A percentile compares a stretch with the other conserved stretches of the same genome.
These are phyloP conservation scores for Plasmodium gallinaceum DNA, from an alignment of 169 alveolate species.

Conservation along the genomic window DNA sequence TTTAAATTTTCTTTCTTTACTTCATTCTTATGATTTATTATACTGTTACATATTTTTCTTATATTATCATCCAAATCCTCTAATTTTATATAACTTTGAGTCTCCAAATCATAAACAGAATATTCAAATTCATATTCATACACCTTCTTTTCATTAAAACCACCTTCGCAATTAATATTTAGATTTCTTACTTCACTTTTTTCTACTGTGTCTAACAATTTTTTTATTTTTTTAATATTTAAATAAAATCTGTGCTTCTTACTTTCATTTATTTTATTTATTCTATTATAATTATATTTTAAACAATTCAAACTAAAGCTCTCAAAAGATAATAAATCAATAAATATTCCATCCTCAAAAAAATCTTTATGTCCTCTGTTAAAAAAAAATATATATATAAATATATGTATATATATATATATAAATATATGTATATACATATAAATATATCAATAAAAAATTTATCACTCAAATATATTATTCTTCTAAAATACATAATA, in stretches of 20 bases:
- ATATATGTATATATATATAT: neutral
- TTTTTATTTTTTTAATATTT: slow-evolving; percentile 51
- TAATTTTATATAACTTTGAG: slow-evolving; percentile 15
- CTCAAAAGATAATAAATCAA: slow-evolving; percentile 61
- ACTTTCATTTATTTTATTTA: neutral
- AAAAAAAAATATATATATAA: neutral
- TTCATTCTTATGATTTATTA: slow-evolving; percentile 56
- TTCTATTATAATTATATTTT: slow-evolving; percentile 24
- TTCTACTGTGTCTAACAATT: slow-evolving; percentile 48
- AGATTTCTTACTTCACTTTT: slow-evolving; percentile 36
- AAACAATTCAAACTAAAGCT: slow-evolving; percentile 34
- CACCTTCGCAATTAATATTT: slow-evolving; percentile 54
- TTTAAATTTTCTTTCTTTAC: slow-evolving; percentile 37
- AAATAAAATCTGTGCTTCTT: slow-evolving; percentile 44
- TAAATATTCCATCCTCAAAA: slow-evolving; percentile 54
- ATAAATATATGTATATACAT: neutral
- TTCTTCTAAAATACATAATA: neutral
- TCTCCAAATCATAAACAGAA: slow-evolving; percentile 36
- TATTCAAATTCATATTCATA: slow-evolving; percentile 36
- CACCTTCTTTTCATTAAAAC: slow-evolving; percentile 36
- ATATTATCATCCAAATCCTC: slow-evolving; percentile 33
- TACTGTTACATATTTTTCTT: slow-evolving; percentile 26
- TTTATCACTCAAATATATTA: neutral
- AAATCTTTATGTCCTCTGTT: slow-evolving; percentile 50
- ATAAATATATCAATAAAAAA: neutral